Base-by-base conservation (phyloP, 768 basidiomycete genomes). In the Jaapia argillacea region DNA sequence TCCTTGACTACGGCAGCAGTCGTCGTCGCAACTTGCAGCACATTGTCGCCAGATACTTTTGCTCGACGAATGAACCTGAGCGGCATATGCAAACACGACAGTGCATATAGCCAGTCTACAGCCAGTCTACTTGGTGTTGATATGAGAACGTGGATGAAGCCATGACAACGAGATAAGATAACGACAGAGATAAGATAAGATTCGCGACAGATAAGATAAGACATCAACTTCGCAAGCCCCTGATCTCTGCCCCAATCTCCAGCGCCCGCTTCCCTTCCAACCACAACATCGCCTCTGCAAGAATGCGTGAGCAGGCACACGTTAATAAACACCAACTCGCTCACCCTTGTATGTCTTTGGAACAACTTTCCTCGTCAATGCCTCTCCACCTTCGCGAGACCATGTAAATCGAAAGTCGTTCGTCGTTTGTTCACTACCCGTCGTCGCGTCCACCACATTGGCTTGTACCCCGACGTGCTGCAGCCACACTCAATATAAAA, bases 341-440 rank as follows among this genome's bases (percentile, higher is more conserved):
- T 7, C 47, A 78, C 81, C 82, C 67, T 73, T 65, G 56, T 86
- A 87, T 0, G 82, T 85, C 56, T 69, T 73, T 1, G 82, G 83
- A 5, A 85, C 75, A 22, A 85, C 74, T 43, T 63, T 67, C 23
- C 75, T 56, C 21, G 54, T 51, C 2, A 67, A 60, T 4, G 63
- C 59, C 1, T 53, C 57, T 13, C 59, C 60, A 33, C 48, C 54
- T 36, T 75, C 71, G 24, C 64, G 65, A 46, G 71, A 74, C 76
- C 81, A 84, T 0, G 82, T 85, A 55, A 86, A 84, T 28, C 81
- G 65, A 60, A 86, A 86, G 51, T 85, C 79, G 51, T 86, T 85
- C 16, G 81, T 85, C 1, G 72, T 75, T 52, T 74, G 70, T 59
- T 83, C 79, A 1, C 56, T 58, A 4, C 83, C 82, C 0, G 79